Evolutionary conservation across 352 stramenopile species (phyloP), one percentile per base, ranked within the genome.

Genomic region (Pythium periplocum): DNA sequence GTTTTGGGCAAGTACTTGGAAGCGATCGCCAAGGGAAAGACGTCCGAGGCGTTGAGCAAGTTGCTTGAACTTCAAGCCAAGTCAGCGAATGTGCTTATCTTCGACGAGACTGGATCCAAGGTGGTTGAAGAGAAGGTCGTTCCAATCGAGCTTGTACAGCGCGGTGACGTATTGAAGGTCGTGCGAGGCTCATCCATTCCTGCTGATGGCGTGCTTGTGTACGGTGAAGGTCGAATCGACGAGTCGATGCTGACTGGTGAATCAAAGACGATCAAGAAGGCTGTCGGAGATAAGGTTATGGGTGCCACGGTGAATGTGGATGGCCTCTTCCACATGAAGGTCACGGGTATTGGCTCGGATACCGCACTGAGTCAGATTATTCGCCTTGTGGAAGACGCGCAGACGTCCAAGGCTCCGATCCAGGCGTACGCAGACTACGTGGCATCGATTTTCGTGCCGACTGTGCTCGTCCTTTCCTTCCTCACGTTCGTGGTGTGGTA

Each of bases 1-100:
- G 75, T 99, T 12, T 51, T 99, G 2, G 97, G 97, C 48, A 99
- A 99, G 70, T 99, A 91, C 64, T 71, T 99, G 46, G 94, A 98
- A 66, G 75, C 86, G 0, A 87, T 96, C 56, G 94, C 93, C 0
- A 97, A 98, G 66, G 86, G 85, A 0, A 88, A 93, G 46, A 99
- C 97, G 8, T 97, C 82, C 3, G 81, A 96, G 54, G 97, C 97
- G 4, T 73, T 99, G 42, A 94, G 88, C 46, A 96, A 97, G 49
- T 75, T 99, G 35, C 91, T 98, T 58, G 89, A 98, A 51, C 70
- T 99, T 45, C 90, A 98, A 59, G 90, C 96, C 17, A 96, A 98
- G 60, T 95, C 80, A 10, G 97, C 96, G 8, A 97, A 87, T 7
- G 68, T 98, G 48, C 57, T 98, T n/a, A 78, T 95, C 35, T 79